A percentile compares a stretch with the other conserved stretches of the same genome.
phyloP scores from a whole-genome alignment of 2,329 filamentous ascomycete species.

The Aspergillus sp. region DNA sequence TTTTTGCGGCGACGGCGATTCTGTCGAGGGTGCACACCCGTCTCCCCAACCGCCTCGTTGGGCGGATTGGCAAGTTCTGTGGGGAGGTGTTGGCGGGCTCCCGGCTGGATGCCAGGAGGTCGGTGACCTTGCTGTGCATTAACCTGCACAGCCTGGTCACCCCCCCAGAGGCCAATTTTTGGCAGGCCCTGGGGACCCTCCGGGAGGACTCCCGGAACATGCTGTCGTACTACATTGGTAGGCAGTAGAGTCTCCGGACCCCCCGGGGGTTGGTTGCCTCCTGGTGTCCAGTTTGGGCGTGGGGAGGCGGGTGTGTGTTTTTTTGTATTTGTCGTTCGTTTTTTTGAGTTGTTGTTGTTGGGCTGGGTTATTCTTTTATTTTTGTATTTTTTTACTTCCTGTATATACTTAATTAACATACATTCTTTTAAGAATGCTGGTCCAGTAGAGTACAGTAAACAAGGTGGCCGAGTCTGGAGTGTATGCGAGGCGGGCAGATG shows the following conservation, averaged over 20 bases:
- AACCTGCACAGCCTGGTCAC: constrained; percentile 16
- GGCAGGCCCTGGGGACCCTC: constrained; percentile 21
- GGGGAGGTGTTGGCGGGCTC: constrained; percentile 22
- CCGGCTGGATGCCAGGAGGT: constrained; percentile 30
- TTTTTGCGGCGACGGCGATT: constrained; percentile 20
- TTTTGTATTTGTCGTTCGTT: constrained; percentile 4
- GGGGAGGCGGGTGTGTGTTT: neutral
- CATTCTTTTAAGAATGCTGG: no score
- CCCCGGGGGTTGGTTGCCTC: no score
- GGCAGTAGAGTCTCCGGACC: constrained; percentile 3
- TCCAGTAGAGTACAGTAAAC: no score
- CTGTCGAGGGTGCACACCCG: constrained; percentile 10
- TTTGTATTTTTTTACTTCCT: constrained; percentile 2
- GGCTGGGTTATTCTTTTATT: constrained; percentile 5
- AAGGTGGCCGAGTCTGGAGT: no score
- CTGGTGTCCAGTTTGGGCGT: neutral
- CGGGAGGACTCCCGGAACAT: constrained; percentile 25
- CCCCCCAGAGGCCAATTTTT: constrained; percentile 19
- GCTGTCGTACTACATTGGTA: constrained; percentile 27
- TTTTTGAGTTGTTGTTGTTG: no score
- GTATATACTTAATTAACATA: constrained; percentile 2
- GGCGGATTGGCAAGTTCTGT: constrained; percentile 25
- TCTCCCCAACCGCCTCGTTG: constrained; percentile 10
- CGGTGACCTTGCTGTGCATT: constrained; percentile 27
- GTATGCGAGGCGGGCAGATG: no score